Evolutionary conservation across 352 stramenopile genomes (phyloP), one percentile per base, ranked within the genome.

Genomic region (Phytophthora macrochlamydospora): DNA sequence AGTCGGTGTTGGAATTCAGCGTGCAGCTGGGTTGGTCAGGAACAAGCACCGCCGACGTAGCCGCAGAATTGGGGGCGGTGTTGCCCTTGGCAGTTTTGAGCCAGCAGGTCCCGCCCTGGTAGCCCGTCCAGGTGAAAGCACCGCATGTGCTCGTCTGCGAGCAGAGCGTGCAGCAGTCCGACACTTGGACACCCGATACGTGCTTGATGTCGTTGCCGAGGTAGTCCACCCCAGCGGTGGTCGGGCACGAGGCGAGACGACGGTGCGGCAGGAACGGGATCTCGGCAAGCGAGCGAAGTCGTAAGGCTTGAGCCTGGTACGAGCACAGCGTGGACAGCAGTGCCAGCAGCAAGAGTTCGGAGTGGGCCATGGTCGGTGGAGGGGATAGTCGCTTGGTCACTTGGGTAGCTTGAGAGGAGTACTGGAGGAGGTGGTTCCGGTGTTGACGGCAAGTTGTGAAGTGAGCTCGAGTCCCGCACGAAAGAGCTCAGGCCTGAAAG

Each of bases 171-270:
- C 68, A 83, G 58, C 68, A 80, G 32, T 67, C 65, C 13, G 54
- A 59, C 3, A 63, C 57, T 5, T 63, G 46, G 2, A 57, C 38
- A 24, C 51, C 59, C 29, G 31, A 50, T 9, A 62, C 61, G 44
- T 37, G 44, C n/a, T 71, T 65, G 30, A 89, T 68, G 55, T 86
- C 75, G 54, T 74, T 81, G 51, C 70, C 77, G 6, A 79, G 65
- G 48, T 82, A 89, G 60, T 87, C 79, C 40, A 81, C 60, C 33
- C 66, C 73, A 2, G 62, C 5, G 5, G 71, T 68, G 13, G 70
- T 73, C n/a, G 62, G 40, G 56, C 67, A 75, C 18, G 64, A 52
- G 7, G 59, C 49, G 40, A 73, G 60, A 24, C 28, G 64, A n/a
- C 64, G 64, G 46, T 67, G 64, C 4, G 58, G 32, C 12, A 71